Conservation (phyloP, 495 filamentous ascomycete species). For the Neurospora tetrasperma region DNA sequence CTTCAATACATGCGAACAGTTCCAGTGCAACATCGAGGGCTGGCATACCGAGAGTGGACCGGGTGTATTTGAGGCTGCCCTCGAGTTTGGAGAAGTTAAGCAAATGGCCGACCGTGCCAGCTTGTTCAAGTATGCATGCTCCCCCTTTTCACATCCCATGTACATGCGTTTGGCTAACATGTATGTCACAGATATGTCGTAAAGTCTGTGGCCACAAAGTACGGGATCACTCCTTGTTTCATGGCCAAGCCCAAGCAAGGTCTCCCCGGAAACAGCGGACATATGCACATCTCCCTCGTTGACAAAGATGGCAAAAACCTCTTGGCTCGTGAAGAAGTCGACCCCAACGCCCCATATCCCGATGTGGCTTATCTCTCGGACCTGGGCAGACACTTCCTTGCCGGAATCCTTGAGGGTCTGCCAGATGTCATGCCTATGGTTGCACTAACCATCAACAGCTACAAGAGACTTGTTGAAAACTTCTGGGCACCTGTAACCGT, state of each 20-base stretch:
- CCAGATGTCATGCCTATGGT: slow-evolving; percentile 94
- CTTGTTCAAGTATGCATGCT: slow-evolving; percentile 67
- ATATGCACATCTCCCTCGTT: slow-evolving; percentile 84
- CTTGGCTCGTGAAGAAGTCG: slow-evolving; percentile 59
- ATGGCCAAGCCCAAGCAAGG: slow-evolving; percentile 97
- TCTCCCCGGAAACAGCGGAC: slow-evolving; percentile 84
- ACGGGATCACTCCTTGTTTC: slow-evolving; percentile 91
- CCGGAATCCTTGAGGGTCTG: slow-evolving; percentile 76
- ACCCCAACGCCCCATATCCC: slow-evolving; percentile 56
- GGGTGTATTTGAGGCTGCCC: slow-evolving; percentile 89
- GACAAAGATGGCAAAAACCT: slow-evolving; percentile 65
- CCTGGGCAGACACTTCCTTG: slow-evolving; percentile 84
- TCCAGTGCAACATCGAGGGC: slow-evolving; percentile 78
- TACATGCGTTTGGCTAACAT: not conserved
- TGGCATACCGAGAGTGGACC: slow-evolving; percentile 98
- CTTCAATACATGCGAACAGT: slow-evolving; percentile 71
- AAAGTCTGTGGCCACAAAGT: slow-evolving; percentile 72
- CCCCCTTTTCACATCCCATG: not conserved
- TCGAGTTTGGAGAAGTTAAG: slow-evolving; percentile 74
- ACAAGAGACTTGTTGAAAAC: slow-evolving; percentile 96
- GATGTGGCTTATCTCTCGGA: slow-evolving; percentile 77
- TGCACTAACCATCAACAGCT: slow-evolving; percentile 91
- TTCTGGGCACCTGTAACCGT: slow-evolving; percentile 98
- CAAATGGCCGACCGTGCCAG: slow-evolving; percentile 85
- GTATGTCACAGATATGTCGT: slow-evolving; percentile 55